Evolutionary conservation across 805 yeast species (phyloP), one percentile per base, ranked within the genome.

Genomic region (Teunomyces pallodes): DNA sequence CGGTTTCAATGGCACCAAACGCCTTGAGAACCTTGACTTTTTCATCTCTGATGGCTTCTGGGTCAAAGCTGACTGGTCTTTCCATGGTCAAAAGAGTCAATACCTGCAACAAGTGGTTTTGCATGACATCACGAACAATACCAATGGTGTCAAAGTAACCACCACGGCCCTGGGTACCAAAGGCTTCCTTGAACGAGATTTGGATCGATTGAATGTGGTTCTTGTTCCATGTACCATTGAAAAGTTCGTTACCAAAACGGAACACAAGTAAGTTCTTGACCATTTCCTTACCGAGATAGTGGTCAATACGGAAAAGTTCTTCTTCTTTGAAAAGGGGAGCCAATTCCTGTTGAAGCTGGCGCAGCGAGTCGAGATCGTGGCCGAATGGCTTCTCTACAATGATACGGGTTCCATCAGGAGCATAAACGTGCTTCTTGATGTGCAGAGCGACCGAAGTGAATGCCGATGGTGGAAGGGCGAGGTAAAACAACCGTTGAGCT

Each of bases 101-200:
- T 17, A 92, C 95, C 75, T 94, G 99, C 62, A 92, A 77, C 59
- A 94, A 71, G 73, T 94, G 99, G 78, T 94, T 94, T 76, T 94
- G 99, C 90, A 94, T 92, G 42, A 94, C 98, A 65, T 94, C 99
- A 69, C 99, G 83, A 57, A 94, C 87, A 64, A 94, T 94, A 50
- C 99, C 99, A 61, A 91, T 90, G 47, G 79, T 76, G 70, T 94
- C 98, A 63, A 94, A 94, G 75, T 94, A 94, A 33, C 99, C 99
- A 58, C 99, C 99, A 66, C 99, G 83, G 48, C 99, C 99, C 72
- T 94, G 97, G 36, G 99, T 94, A 47, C 99, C 99, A 60, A 94
- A 94, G n/a, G 94, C 89, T 74, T 94, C 99, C 75, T 94, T 94
- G 78, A 94, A 92, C 10, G 92, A 81, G 57, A 94, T 83, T 75